Percentiles rank a stretch among this genome's conserved stretches.
Conservation (phyloP, 768 basidiomycete genomes). For the Suillus hirtellus region DNA sequence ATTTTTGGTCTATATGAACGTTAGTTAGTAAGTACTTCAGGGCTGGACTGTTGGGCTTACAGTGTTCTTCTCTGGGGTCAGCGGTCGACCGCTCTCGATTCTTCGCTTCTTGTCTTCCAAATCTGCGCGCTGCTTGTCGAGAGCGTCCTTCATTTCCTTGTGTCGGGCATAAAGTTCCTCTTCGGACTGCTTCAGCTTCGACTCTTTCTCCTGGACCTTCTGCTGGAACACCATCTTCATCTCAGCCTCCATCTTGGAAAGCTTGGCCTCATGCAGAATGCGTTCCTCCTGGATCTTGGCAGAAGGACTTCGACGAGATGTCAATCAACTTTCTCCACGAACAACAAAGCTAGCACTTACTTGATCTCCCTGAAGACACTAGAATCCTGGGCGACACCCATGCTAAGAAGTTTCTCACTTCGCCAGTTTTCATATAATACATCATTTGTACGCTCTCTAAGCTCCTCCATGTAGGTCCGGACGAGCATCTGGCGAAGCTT, state of each 20-base stretch:
- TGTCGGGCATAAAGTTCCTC: constrained; percentile 98
- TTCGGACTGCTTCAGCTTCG: constrained; percentile 98
- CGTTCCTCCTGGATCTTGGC: constrained; percentile 96
- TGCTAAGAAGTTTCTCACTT: constrained; percentile 91
- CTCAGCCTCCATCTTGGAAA: constrained; percentile 99
- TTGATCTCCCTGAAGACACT: constrained; percentile 99
- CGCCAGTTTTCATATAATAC: constrained; percentile 98
- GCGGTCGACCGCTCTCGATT: constrained; percentile 90
- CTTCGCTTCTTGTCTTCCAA: constrained; percentile 98
- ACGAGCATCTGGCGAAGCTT: constrained; percentile 99
- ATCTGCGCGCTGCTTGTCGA: constrained; percentile 94
- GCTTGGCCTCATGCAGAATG: constrained; percentile 92
- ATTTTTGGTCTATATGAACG: constrained; percentile 33
- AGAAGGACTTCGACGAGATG: constrained; percentile 67
- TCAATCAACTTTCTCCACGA: constrained; percentile 17
- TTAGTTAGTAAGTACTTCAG: constrained; percentile 15
- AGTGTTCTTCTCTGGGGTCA: constrained; percentile 91
- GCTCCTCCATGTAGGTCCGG: constrained; percentile 98
- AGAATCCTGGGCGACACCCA: constrained; percentile 98
- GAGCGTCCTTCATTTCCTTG: constrained; percentile 99
- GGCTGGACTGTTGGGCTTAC: constrained; percentile 46
- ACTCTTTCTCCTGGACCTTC: constrained; percentile 99
- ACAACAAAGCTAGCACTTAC: constrained; percentile 49
- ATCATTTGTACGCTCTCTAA: constrained; percentile 95
- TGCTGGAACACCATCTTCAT: constrained; percentile 99